These are phyloP conservation scores for Candida freyschussii DNA, from an alignment of 1,139 yeast genomes.

Conservation along the genomic window DNA sequence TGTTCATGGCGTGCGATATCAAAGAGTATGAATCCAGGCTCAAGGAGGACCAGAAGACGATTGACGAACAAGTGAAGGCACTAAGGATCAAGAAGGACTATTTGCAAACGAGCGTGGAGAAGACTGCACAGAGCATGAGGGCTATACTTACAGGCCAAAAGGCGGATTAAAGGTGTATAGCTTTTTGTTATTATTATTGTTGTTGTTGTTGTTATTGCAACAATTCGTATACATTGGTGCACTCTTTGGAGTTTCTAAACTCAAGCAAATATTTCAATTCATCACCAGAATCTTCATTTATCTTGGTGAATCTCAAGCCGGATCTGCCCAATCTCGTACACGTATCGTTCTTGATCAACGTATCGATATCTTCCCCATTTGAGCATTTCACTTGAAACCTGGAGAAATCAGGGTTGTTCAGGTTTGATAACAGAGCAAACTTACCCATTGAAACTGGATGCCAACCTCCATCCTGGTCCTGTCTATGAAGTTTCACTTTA, in stretches of 20 bases:
- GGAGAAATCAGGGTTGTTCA: conserved; percentile 20
- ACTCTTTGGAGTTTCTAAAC: conserved; percentile 21
- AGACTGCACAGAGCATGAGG: conserved; percentile 61
- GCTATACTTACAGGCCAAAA: conserved; percentile 39
- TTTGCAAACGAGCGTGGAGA: conserved; percentile 72
- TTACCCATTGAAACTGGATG: conserved; percentile 23
- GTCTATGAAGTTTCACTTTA: conserved; percentile 24
- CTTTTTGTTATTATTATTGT: not conserved
- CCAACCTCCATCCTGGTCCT: conserved; percentile 25
- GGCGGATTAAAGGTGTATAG: no score
- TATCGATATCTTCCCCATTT: conserved; percentile 6
- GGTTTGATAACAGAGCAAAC: conserved; percentile 21
- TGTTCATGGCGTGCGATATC: conserved; percentile 42
- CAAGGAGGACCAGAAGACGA: conserved; percentile 45
- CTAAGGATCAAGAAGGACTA: conserved; percentile 67
- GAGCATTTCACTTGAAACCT: conserved; percentile 13
- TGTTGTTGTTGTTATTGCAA: conserved; percentile 6
- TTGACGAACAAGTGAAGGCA: conserved; percentile 55
- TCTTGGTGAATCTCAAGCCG: conserved; percentile 19
- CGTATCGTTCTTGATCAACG: conserved; percentile 16
- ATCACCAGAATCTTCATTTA: conserved; percentile 19
- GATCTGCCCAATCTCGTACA: conserved; percentile 24
- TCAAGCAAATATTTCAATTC: conserved; percentile 21
- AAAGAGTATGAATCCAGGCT: conserved; percentile 44
- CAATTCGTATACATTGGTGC: conserved; percentile 21